phyloP scores from a whole-genome alignment of 106 monocot genomes.

The Dioscorea dumetorum region DNA sequence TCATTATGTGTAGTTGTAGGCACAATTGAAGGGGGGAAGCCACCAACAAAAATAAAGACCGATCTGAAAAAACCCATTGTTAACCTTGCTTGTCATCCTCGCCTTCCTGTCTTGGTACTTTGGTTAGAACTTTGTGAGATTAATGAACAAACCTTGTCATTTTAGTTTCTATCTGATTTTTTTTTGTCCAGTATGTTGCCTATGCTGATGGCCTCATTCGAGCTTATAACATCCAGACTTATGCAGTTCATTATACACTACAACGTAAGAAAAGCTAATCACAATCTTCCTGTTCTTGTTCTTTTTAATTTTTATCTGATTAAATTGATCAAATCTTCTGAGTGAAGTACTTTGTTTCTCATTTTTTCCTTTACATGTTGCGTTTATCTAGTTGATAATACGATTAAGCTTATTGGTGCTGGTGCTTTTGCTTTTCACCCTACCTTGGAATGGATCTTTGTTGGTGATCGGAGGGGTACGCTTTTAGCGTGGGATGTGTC shows the following conservation, averaged over 20 bases:
- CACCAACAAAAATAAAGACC: conserved; percentile 95
- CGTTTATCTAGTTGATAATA: conserved; percentile 68
- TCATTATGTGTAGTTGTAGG: conserved; percentile 69
- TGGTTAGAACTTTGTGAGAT: neutral
- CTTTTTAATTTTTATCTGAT: conserved; percentile 7
- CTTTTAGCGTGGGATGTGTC: conserved; percentile 99
- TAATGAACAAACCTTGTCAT: too few relatives aligned
- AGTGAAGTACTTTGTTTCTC: conserved; percentile 2
- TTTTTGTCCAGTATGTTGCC: conserved; percentile 71
- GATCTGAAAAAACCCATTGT: conserved; percentile 97
- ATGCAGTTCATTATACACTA: conserved; percentile 90
- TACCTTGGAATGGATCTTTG: conserved; percentile 93
- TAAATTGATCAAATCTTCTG: neutral
- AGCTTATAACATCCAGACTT: conserved; percentile 97
- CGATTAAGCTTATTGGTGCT: conserved; percentile 90
- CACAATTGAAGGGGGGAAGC: conserved; percentile 77
- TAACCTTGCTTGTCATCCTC: conserved; percentile 97
- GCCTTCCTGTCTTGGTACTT: conserved; percentile 84
- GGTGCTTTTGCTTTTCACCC: conserved; percentile 98
- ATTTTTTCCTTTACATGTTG: neutral
- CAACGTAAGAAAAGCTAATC: conserved; percentile 50
- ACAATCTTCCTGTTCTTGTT: too few relatives aligned
- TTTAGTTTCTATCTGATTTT: neutral
- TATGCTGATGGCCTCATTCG: conserved; percentile 97
- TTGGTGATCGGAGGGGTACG: conserved; percentile 85